Evolutionary conservation across 1,284 basidiomycete genomes (phyloP).

Genomic region (Pyrrhoderma noxium): DNA sequence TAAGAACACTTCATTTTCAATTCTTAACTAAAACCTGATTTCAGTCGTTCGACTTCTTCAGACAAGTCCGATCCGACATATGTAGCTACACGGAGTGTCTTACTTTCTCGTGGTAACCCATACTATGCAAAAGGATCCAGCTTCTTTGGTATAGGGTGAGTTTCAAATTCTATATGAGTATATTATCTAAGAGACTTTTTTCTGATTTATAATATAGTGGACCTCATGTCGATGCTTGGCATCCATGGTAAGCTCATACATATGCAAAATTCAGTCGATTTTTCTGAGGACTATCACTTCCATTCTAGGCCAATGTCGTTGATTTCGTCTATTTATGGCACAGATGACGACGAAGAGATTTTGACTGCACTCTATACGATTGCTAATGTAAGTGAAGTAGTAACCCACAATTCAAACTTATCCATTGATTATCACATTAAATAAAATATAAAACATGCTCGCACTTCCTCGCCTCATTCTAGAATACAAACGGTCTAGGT

Average conservation of each 20-base stretch:
- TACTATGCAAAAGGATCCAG: conserved; percentile 58
- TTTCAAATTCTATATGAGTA: conserved; percentile 12
- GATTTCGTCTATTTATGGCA: conserved; percentile 65
- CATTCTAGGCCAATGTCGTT: conserved; percentile 66
- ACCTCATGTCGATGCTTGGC: conserved; percentile 64
- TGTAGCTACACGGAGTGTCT: conserved; percentile 49
- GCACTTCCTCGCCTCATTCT: neutral
- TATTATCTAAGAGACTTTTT: neutral
- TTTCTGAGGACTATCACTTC: neutral
- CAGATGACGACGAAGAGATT: conserved; percentile 65
- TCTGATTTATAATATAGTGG: conserved; percentile 38
- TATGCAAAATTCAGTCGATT: conserved; percentile 12
- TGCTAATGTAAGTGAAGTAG: conserved; percentile 45
- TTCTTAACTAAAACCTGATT: neutral
- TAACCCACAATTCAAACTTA: neutral
- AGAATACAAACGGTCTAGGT: conserved; percentile 67
- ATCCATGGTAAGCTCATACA: conserved; percentile 48
- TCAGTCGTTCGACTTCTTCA: conserved; percentile 4
- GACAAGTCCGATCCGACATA: conserved; percentile 51
- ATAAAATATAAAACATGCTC: neutral
- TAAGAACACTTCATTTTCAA: conserved; percentile 9
- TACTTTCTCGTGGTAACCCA: conserved; percentile 59
- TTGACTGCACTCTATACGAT: conserved; percentile 51
- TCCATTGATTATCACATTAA: neutral
- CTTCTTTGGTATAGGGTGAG: conserved; percentile 63